Evolutionary conservation across 768 basidiomycete genomes (phyloP).

Genomic region (Pleurotus tuber-regium): DNA sequence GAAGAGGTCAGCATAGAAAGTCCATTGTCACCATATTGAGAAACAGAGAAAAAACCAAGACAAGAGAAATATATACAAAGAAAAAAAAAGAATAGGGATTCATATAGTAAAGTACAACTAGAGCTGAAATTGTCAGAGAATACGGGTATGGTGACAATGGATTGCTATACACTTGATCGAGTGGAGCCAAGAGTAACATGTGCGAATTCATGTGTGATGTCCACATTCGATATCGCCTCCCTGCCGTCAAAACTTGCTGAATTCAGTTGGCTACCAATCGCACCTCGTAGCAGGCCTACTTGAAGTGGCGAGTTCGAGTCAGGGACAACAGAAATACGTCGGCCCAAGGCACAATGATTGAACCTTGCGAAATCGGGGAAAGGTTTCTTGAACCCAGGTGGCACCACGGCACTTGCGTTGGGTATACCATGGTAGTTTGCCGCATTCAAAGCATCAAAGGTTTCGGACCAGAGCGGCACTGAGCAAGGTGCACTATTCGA

Average conservation of each 20-base stretch:
- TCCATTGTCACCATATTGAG: constrained; percentile 10
- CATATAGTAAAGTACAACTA: background rate
- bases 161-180: background rate
- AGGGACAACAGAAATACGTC: no score
- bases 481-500: constrained; percentile 19
- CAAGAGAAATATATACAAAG: constrained; percentile 12
- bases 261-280: no score
- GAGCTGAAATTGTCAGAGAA: background rate
- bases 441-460: background rate
- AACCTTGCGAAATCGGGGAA: background rate
- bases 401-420: background rate
- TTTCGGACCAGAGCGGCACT: constrained; percentile 16
- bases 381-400: background rate
- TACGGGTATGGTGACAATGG: background rate
- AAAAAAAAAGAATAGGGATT: constrained; percentile 4
- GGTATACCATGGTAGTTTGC: background rate
- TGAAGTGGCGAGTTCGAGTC: no score
- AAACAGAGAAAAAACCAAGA: constrained; percentile 11
- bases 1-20: constrained; percentile 1
- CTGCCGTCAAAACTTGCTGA: no score
- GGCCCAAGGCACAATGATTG: no score
- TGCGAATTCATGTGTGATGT: background rate
- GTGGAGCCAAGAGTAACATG: background rate
- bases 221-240: constrained; percentile 3
- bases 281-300: no score